Base-by-base conservation (phyloP, 805 yeast species). In the Saturnispora serradocipensis region DNA sequence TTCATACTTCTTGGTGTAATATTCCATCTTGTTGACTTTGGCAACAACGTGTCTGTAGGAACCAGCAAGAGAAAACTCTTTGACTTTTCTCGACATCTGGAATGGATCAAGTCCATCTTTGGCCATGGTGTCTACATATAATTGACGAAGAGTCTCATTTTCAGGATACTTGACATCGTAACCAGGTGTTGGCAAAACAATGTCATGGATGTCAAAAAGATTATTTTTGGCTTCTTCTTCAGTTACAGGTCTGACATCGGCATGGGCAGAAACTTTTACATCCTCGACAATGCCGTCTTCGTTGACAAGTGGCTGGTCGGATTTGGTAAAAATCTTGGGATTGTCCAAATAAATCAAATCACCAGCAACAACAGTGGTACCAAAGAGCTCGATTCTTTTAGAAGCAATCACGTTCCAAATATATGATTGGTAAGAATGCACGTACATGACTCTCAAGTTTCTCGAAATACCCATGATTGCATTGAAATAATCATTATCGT, bases 151-250 rank as follows among this genome's bases (percentile, higher is more conserved):
- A 42, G 74, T 66, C 49, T 73, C 74, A 61, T 88, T 86, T 10
- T 75, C 70, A 6, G 99, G 99, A 62, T 93, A 93, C 13, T 74
- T 63, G n/a, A 93, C 80, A 63, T 89, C 97, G 65, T 81, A 89
- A 0, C 99, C 99, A 2, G 99, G 99, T 0, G 96, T 80, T n/a
- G 99, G 98, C 51, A 93, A 72, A 3, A 95, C 96, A 28, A 93
- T 75, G 66, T 93, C 98, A 61, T 76, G 82, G 34, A 91, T 84
- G 11, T 84, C 67, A 63, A 75, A 86, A 50, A 74, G 77, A 0
- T 78, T 78, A 2, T 71, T 51, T 4, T 72, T 78, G 24, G 84
- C 70, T 53, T 91, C 98, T 52, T 82, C 88, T 50, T 78, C 73
- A 0, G 95, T 86, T 18, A 93, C 74, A 0, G 84, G 77, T 58